These are phyloP conservation scores for Annulohypoxylon stygium DNA, from an alignment of 495 filamentous ascomycete genomes.

Conservation along the genomic window DNA sequence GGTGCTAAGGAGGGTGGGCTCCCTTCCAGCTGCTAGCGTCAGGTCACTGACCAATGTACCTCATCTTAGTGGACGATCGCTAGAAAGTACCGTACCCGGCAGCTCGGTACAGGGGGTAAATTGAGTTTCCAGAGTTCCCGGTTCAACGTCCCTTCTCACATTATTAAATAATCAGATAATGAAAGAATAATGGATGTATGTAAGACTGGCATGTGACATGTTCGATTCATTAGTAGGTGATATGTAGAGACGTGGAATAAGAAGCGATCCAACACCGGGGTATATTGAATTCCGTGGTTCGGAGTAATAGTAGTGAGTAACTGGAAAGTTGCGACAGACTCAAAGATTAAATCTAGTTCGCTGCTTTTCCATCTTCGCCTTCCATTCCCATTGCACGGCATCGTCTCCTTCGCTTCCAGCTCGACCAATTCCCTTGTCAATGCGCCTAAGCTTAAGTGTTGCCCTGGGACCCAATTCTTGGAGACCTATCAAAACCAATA, in stretches of 20 bases:
- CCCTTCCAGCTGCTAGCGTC: slow-evolving; percentile 11
- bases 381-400: slow-evolving; percentile 89
- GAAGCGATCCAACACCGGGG: slow-evolving; percentile 19
- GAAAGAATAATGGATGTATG: not conserved
- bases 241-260: not conserved
- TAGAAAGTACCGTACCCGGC: slow-evolving; percentile 12
- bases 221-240: not conserved
- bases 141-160: not conserved
- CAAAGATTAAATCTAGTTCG: slow-evolving; percentile 93
- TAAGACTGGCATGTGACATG: slow-evolving; percentile 3
- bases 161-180: no score
- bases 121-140: not conserved
- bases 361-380: slow-evolving; percentile 90
- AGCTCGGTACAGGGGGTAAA: slow-evolving; percentile 9
- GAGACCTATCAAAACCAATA: slow-evolving; percentile 37
- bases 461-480: slow-evolving; percentile 49
- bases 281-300: slow-evolving; percentile 27
- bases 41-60: slow-evolving; percentile 16
- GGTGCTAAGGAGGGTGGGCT: not conserved
- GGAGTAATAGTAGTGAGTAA: not conserved
- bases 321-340: not conserved
- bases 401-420: slow-evolving; percentile 79
- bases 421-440: slow-evolving; percentile 89
- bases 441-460: slow-evolving; percentile 73
- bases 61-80: slow-evolving; percentile 30